Conservation (phyloP, 805 yeast species). For the Saccharomyces mikatae region DNA sequence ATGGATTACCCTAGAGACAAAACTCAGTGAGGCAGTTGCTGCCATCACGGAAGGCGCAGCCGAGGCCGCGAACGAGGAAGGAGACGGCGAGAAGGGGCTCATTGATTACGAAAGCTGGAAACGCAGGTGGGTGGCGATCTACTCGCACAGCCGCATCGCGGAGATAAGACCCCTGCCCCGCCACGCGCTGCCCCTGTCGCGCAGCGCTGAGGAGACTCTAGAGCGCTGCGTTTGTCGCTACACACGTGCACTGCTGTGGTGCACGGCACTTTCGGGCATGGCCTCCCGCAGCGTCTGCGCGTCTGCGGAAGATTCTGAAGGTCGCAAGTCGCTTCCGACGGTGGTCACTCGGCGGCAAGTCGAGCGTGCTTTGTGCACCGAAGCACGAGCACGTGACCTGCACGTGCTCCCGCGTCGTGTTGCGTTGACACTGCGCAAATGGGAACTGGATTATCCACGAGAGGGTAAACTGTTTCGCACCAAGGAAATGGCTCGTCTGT, state of each 20-base stretch:
- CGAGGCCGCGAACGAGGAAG: not conserved
- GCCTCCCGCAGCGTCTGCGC: not conserved
- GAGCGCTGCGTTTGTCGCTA: conserved; percentile 11
- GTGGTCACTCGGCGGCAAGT: not conserved
- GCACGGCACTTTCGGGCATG: conserved; percentile 14
- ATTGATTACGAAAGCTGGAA: conserved; percentile 21
- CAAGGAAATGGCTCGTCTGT: conserved; percentile 5
- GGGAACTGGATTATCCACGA: conserved; percentile 13
- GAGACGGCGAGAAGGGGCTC: conserved; percentile 2
- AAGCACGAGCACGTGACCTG: not conserved
- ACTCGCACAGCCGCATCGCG: conserved; percentile 16
- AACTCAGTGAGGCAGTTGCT: not conserved
- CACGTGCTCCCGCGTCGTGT: conserved; percentile 11
- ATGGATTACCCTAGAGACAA: not conserved
- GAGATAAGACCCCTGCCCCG: conserved; percentile 11
- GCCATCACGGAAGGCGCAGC: not conserved
- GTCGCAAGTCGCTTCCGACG: not conserved
- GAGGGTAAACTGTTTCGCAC: conserved; percentile 22
- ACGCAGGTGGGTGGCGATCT: conserved; percentile 22
- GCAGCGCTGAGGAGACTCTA: conserved; percentile 10
- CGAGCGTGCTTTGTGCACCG: not conserved
- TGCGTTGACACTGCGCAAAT: conserved; percentile 16
- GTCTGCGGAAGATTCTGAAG: not conserved
- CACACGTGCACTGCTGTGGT: conserved; percentile 14
- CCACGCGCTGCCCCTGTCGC: conserved; percentile 10